These are phyloP conservation scores for Fomitopsis pulvina DNA, from an alignment of 768 basidiomycete genomes.

Conservation along the genomic window DNA sequence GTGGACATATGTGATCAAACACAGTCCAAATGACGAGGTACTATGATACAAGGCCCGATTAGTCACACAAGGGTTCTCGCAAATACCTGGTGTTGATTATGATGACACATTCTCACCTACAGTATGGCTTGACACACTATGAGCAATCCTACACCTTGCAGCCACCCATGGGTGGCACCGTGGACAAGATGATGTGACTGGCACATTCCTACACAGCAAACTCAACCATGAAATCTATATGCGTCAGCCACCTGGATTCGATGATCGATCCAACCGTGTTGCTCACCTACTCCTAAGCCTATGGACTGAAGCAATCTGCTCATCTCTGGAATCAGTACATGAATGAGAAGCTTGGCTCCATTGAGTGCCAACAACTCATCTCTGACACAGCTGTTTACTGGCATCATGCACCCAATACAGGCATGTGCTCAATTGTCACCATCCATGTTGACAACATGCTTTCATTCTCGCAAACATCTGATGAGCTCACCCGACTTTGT, in stretches of 20 bases:
- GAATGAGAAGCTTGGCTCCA: slow-evolving; percentile 6
- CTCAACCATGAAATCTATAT: slow-evolving; percentile 37
- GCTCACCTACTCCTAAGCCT: slow-evolving; percentile 12
- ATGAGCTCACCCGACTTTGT: neutral
- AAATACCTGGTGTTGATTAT: slow-evolving; percentile 29
- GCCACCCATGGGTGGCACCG: slow-evolving; percentile 28
- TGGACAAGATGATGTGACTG: slow-evolving; percentile 34
- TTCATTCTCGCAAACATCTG: neutral
- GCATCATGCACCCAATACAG: neutral
- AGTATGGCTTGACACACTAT: slow-evolving; percentile 2
- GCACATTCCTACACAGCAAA: slow-evolving; percentile 31
- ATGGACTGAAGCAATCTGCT: slow-evolving; percentile 29
- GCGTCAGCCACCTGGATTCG: slow-evolving; percentile 28
- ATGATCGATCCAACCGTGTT: slow-evolving; percentile 15
- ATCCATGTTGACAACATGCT: slow-evolving; percentile 15
- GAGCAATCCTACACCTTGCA: slow-evolving; percentile 27
- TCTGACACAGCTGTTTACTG: slow-evolving; percentile 1
- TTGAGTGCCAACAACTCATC: neutral
- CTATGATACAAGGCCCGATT: slow-evolving; percentile 29
- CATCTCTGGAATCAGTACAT: slow-evolving; percentile 25
- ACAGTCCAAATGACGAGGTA: slow-evolving; percentile 21
- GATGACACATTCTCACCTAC: slow-evolving; percentile 20
- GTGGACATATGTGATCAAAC: slow-evolving; percentile 30
- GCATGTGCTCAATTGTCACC: slow-evolving; percentile 2
- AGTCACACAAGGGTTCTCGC: slow-evolving; percentile 32